Evolutionary conservation across 1,284 basidiomycete genomes (phyloP).

Genomic region (Microbotryum silenes-acaulis): DNA sequence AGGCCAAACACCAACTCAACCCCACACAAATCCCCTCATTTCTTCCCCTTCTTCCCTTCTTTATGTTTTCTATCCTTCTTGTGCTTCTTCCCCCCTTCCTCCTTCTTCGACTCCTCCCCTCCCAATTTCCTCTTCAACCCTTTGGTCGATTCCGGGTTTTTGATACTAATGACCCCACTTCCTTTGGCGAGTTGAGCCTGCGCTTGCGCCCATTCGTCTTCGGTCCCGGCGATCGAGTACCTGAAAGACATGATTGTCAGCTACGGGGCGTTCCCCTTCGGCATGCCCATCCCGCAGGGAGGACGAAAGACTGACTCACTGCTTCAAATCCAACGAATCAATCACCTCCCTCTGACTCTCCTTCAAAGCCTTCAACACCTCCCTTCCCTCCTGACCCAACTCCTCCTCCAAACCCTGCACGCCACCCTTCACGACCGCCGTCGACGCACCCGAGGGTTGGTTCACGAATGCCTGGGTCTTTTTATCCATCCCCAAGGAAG

Average conservation of each 20-base stretch:
- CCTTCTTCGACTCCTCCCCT: slow-evolving; percentile 39
- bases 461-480: neutral
- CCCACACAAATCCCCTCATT: no score
- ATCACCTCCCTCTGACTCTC: slow-evolving; percentile 68
- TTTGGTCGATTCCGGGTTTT: slow-evolving; percentile 45
- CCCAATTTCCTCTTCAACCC: slow-evolving; percentile 61
- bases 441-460: neutral
- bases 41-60: slow-evolving; percentile 30
- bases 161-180: slow-evolving; percentile 67
- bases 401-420: slow-evolving; percentile 47
- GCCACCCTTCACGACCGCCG: slow-evolving; percentile 5
- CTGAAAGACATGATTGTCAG: slow-evolving; percentile 44
- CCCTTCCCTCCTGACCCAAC: slow-evolving; percentile 61
- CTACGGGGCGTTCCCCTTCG: slow-evolving; percentile 1
- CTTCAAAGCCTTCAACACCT: slow-evolving; percentile 41
- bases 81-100: slow-evolving; percentile 25
- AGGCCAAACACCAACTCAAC: no score
- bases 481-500: neutral
- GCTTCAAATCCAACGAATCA: slow-evolving; percentile 69
- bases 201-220: slow-evolving; percentile 54
- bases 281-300: neutral
- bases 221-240: slow-evolving; percentile 60
- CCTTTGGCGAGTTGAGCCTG: slow-evolving; percentile 60
- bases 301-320: slow-evolving; percentile 51
- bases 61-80: slow-evolving; percentile 36